Evolutionary conservation across 352 stramenopile genomes (phyloP).

Genomic region (Phytopythium chamaehyphon): DNA sequence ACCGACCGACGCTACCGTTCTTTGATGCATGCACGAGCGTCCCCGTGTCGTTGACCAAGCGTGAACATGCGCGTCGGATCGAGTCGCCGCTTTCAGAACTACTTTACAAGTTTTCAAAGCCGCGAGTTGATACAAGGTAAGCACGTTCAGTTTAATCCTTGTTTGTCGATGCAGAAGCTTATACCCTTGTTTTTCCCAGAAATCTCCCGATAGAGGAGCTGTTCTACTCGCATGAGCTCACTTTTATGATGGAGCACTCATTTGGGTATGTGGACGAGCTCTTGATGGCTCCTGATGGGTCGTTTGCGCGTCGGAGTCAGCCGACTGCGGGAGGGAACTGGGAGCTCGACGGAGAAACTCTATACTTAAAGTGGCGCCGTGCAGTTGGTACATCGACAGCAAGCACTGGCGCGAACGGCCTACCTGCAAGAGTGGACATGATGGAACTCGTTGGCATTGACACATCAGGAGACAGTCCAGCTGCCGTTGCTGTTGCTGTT

Average conservation of each 20-base stretch:
- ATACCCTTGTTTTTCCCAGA: slow-evolving; percentile 15
- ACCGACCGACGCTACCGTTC: slow-evolving; percentile 59
- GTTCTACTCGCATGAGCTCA: slow-evolving; percentile 76
- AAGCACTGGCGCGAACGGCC: neutral
- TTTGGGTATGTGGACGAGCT: slow-evolving; percentile 76
- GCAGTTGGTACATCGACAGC: neutral
- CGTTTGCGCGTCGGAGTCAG: slow-evolving; percentile 67
- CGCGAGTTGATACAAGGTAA: slow-evolving; percentile 58
- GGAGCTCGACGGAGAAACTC: slow-evolving; percentile 71
- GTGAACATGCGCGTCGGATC: slow-evolving; percentile 37
- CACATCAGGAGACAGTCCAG: neutral
- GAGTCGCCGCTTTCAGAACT: slow-evolving; percentile 62
- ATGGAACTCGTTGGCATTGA: slow-evolving; percentile 4
- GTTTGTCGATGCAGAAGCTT: neutral
- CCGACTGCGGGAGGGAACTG: slow-evolving; percentile 61
- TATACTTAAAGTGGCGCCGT: slow-evolving; percentile 77
- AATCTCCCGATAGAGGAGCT: slow-evolving; percentile 53
- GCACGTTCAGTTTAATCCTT: slow-evolving; percentile 1
- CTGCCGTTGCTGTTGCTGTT: slow-evolving; percentile 1
- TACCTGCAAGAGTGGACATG: neutral
- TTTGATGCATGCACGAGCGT: slow-evolving; percentile 72
- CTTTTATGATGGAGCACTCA: slow-evolving; percentile 75
- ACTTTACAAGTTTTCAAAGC: slow-evolving; percentile 68
- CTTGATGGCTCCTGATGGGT: slow-evolving; percentile 46
- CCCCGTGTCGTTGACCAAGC: slow-evolving; percentile 62